These are phyloP conservation scores for Crucibulum laeve DNA, from an alignment of 768 basidiomycete species.

Conservation along the genomic window DNA sequence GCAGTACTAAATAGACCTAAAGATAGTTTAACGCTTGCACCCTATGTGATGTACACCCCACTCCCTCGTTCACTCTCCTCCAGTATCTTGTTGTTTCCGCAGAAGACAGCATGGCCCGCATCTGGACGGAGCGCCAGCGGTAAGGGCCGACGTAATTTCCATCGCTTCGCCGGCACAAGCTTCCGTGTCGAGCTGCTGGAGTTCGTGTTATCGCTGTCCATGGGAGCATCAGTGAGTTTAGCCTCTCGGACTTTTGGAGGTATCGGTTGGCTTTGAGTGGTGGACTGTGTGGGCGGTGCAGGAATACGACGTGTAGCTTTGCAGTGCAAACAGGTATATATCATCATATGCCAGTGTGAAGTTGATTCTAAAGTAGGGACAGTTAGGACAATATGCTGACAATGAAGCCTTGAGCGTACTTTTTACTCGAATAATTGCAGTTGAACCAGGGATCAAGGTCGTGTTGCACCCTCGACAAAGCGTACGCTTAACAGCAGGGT, in stretches of 20 bases:
- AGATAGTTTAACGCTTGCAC: no score
- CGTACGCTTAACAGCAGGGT: constrained; percentile 79
- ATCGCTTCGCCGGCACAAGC: neutral
- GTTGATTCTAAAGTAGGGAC: constrained; percentile 19
- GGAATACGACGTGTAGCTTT: constrained; percentile 60
- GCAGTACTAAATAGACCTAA: no score
- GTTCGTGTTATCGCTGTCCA: neutral
- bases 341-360: constrained; percentile 50
- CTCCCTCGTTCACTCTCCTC: neutral
- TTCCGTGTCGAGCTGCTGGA: neutral
- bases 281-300: constrained; percentile 58
- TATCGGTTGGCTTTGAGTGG: constrained; percentile 8
- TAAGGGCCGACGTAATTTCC: constrained; percentile 13
- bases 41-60: neutral
- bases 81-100: constrained; percentile 48
- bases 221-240: neutral
- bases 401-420: constrained; percentile 31
- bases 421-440: constrained; percentile 60
- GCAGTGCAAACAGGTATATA: constrained; percentile 59
- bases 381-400: neutral
- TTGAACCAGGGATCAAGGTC: constrained; percentile 64
- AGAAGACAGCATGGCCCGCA: constrained; percentile 62
- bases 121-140: constrained; percentile 59
- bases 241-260: neutral
- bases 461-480: constrained; percentile 67